Conservation (phyloP, 192 early-diverging fungal species). For the Linnemannia hyalina region DNA sequence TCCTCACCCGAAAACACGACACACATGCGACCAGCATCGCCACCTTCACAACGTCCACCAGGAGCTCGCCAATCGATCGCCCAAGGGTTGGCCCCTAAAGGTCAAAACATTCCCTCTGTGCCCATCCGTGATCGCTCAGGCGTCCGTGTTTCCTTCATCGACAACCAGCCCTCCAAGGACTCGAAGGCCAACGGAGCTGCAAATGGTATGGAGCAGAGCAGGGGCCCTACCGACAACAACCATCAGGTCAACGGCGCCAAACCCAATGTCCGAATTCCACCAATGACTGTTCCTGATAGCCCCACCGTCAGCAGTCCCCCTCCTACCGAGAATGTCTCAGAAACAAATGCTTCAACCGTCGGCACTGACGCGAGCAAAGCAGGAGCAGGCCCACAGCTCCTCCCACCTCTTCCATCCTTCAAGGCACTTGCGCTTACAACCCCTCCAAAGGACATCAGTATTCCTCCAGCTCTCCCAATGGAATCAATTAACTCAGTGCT, state of each 20-base stretch:
- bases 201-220: not conserved
- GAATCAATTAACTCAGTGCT: slow-evolving; percentile 23
- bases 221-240: slow-evolving; percentile 9
- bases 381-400: slow-evolving; percentile 26
- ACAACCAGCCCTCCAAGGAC: slow-evolving; percentile 15
- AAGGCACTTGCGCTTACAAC: slow-evolving; percentile 45
- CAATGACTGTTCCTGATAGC: slow-evolving; percentile 29
- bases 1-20: slow-evolving; percentile 47
- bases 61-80: slow-evolving; percentile 38
- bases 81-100: slow-evolving; percentile 13
- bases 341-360: not conserved
- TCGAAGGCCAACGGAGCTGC: not conserved
- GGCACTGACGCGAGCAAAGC: not conserved
- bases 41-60: slow-evolving; percentile 10
- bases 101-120: slow-evolving; percentile 28
- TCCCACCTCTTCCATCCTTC: slow-evolving; percentile 45
- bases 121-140: slow-evolving; percentile 31
- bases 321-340: not conserved
- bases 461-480: not conserved
- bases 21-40: slow-evolving; percentile 37
- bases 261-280: slow-evolving; percentile 5
- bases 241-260: not conserved
- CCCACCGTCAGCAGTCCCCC: slow-evolving; percentile 19
- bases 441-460: slow-evolving; percentile 33
- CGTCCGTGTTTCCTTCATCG: slow-evolving; percentile 28